Evolutionary conservation across 2,329 filamentous ascomycete species (phyloP).

Genomic region (Leptographium procerum): DNA sequence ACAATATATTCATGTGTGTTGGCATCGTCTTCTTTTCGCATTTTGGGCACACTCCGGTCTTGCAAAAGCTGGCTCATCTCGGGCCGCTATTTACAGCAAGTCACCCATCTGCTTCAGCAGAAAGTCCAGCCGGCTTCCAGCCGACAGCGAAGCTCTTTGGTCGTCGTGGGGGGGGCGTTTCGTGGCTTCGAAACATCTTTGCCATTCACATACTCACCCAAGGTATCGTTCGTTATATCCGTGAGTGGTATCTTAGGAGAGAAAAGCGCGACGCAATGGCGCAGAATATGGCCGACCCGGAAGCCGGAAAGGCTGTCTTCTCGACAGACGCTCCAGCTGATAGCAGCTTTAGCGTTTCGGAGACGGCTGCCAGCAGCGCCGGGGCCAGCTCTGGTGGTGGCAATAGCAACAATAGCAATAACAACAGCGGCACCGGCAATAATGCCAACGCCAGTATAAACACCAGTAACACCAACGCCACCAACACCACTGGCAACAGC

Average conservation of each 20-base stretch:
- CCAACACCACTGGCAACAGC: neutral
- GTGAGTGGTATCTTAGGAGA: conserved; percentile 54
- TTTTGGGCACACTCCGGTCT: conserved; percentile 30
- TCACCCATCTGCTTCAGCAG: conserved; percentile 23
- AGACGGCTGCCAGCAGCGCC: neutral
- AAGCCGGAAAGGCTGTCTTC: conserved; percentile 41
- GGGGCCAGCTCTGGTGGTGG: too few species aligned
- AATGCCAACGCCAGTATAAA: conserved; percentile 28
- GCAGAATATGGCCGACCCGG: conserved; percentile 45
- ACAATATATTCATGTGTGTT: conserved; percentile 61
- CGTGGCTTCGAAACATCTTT: conserved; percentile 56
- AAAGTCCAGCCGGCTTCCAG: conserved; percentile 38
- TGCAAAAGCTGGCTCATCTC: conserved; percentile 32
- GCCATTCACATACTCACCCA: conserved; percentile 68
- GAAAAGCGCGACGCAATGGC: conserved; percentile 42
- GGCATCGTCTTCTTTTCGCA: conserved; percentile 52
- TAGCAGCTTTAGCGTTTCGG: conserved; percentile 36
- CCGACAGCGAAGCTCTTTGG: conserved; percentile 29
- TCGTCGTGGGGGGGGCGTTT: conserved; percentile 48
- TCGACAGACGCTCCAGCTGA: conserved; percentile 27
- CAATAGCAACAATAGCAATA: neutral
- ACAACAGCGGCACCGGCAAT: neutral
- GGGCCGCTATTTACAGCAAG: conserved; percentile 19
- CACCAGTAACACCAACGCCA: conserved; percentile 13
- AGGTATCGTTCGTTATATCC: conserved; percentile 58